phyloP scores from a whole-genome alignment of 2,329 filamentous ascomycete genomes.

The Tolypocladium ophioglossoides region DNA sequence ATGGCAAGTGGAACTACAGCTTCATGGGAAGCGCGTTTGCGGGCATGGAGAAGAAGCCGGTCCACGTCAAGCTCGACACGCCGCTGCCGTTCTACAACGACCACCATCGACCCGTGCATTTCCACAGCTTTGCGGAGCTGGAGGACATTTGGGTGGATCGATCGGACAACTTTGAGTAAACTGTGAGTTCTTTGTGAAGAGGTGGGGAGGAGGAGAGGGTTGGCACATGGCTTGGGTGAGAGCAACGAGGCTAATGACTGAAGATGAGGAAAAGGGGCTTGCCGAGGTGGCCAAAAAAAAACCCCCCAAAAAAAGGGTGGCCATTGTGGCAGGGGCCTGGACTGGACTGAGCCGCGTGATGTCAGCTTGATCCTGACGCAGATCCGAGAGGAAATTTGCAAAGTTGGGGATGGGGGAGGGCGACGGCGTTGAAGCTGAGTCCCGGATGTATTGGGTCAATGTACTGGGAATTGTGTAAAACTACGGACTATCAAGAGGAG shows the following conservation, averaged over 20 bases:
- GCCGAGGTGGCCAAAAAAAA: too few relatives aligned
- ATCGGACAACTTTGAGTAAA: constrained; percentile 82
- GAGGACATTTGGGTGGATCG: constrained; percentile 96
- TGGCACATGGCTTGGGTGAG: background rate
- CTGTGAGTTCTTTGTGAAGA: background rate
- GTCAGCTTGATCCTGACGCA: background rate
- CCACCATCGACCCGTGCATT: constrained; percentile 85
- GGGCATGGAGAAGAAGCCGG: constrained; percentile 77
- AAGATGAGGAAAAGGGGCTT: background rate
- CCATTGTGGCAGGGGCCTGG: background rate
- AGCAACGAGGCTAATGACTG: background rate
- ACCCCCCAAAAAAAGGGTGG: background rate
- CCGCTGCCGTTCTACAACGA: constrained; percentile 86
- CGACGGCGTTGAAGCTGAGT: background rate
- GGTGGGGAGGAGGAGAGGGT: background rate
- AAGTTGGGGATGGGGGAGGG: background rate
- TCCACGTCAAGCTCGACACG: constrained; percentile 90
- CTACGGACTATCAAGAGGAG: background rate
- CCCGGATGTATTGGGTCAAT: background rate
- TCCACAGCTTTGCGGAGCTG: constrained; percentile 93
- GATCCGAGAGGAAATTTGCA: background rate
- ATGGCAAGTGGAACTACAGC: constrained; percentile 90
- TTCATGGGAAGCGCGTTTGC: constrained; percentile 92
- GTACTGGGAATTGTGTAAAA: background rate
- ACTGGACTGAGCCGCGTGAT: background rate